Evolutionary conservation across 2,329 filamentous ascomycete species (phyloP).

Genomic region (Fusarium sp.): DNA sequence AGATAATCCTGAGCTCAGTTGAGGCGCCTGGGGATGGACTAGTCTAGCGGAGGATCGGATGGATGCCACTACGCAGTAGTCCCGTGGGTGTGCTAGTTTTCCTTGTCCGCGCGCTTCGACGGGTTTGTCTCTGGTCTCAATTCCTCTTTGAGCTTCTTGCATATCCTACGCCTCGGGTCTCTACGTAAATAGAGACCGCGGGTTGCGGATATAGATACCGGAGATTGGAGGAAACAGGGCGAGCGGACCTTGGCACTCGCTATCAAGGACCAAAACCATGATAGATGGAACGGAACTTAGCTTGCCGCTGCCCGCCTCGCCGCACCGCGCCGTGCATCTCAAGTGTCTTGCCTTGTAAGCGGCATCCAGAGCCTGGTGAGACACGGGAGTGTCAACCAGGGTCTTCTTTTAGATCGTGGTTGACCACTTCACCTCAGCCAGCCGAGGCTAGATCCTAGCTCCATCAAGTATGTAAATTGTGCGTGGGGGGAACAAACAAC

Average conservation of each 20-base stretch:
- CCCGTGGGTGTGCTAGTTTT: neutral
- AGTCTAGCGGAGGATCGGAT: conserved; percentile 19
- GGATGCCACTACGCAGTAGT: conserved; percentile 6
- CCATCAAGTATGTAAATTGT: neutral
- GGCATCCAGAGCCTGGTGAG: conserved; percentile 41
- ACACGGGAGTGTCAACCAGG: conserved; percentile 48
- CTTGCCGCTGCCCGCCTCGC: conserved; percentile 1
- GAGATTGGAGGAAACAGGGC: conserved; percentile 16
- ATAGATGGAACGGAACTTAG: neutral
- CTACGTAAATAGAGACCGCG: conserved; percentile 3
- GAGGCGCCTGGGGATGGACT: conserved; percentile 35
- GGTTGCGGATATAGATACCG: conserved; percentile 20
- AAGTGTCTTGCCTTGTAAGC: conserved; percentile 43
- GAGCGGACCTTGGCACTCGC: conserved; percentile 12
- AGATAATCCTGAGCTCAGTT: conserved; percentile 38
- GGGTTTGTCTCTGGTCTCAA: conserved; percentile 17
- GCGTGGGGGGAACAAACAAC: neutral
- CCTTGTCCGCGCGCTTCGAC: conserved; percentile 12
- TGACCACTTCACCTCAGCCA: conserved; percentile 9
- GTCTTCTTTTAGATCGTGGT: conserved; percentile 37
- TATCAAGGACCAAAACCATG: conserved; percentile 1
- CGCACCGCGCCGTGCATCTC: conserved; percentile 1
- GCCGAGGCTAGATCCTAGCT: conserved; percentile 10
- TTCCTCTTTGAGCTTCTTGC: conserved; percentile 35
- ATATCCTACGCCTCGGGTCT: conserved; percentile 11